Base-by-base conservation (phyloP, 2,329 filamentous ascomycete genomes). In the Colletotrichum eremochloae region DNA sequence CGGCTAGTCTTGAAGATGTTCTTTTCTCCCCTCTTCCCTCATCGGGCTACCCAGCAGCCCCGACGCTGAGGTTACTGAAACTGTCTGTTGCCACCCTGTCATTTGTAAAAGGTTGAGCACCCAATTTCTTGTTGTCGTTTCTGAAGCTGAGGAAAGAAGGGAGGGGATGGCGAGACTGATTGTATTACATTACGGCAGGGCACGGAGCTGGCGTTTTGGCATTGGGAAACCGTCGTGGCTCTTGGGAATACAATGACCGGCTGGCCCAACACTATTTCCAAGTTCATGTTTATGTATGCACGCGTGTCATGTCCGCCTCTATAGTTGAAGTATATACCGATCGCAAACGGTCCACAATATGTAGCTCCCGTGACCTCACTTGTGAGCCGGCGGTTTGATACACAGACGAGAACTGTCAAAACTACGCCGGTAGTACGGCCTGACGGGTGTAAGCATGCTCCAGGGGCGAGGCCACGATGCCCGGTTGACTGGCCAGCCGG, bases 21-120 rank as follows among this genome's bases (percentile, higher is more conserved):
- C 77, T 80, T 58, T 66, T 50, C 68, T 55, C 36, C 33, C 55
- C 62, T 40, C 31, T 48, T 48, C 18, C 11, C 33, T 60, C 31
- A 38, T 31, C 46, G 53, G 48, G 57, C 60, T 56, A 50, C 65
- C 20, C n/a, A 53, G 36, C 33, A 63, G 57, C 44, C 33, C 53
- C 46, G n/a, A 52, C 40, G 29, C 12, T 11, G 38, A 50, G 58
- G 36, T 46, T 24, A 42, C n/a, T 15, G 33, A 72, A 44, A 58
- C 42, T 48, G 53, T 58, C 53, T 24, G 31, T 61, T 20, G 38
- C 31, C 38, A 33, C 12, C 18, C 18, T 31, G 2, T 36, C 33
- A n/a, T 38, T 18, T 50, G 1, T 29, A 50, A 60, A 36, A 44
- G 56, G 40, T 31, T 50, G 38, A 62, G 50, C 33, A 57, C 46